Percentiles rank a stretch among this genome's conserved stretches.
Evolutionary conservation across 2,329 filamentous ascomycete species (phyloP).

Genomic region (Alternaria conjuncta): DNA sequence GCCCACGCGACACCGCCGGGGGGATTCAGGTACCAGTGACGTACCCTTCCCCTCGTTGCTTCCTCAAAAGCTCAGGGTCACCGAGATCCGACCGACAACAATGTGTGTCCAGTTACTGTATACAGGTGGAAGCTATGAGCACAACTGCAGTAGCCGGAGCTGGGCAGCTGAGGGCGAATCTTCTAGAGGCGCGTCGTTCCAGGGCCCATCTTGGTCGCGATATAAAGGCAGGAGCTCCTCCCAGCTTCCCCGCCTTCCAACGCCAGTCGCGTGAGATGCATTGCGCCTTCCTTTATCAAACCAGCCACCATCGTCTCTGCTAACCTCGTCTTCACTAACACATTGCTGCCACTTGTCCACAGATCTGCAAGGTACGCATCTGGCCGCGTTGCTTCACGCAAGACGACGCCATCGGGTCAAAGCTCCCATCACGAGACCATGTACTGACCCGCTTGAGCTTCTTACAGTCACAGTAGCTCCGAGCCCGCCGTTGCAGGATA

Average conservation of each 20-base stretch:
- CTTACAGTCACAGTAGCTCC: conserved; percentile 21
- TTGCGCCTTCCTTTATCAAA: conserved; percentile 20
- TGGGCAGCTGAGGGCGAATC: conserved; percentile 8
- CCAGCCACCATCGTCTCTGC: conserved; percentile 12
- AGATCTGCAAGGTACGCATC: conserved; percentile 38
- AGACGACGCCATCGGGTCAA: conserved; percentile 34
- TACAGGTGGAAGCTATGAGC: background rate
- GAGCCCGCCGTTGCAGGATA: conserved; percentile 37
- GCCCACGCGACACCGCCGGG: conserved; percentile 10
- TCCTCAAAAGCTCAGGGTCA: conserved; percentile 6
- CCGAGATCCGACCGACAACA: conserved; percentile 11
- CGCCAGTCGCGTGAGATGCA: conserved; percentile 14
- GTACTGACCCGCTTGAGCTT: conserved; percentile 38
- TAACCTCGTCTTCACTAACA: conserved; percentile 6
- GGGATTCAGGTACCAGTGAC: conserved; percentile 23
- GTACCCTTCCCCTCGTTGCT: conserved; percentile 8
- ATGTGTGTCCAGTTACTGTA: background rate
- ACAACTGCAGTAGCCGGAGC: conserved; percentile 4
- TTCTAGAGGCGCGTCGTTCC: conserved; percentile 15
- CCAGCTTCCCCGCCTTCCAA: conserved; percentile 23
- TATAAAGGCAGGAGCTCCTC: conserved; percentile 22
- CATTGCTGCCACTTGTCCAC: conserved; percentile 3
- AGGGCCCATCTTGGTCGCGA: conserved; percentile 2
- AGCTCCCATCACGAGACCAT: conserved; percentile 45
- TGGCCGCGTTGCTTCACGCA: conserved; percentile 24